Percentiles rank a stretch among this genome's conserved stretches.
phyloP scores from a whole-genome alignment of 2,329 filamentous ascomycete species.

The Colletotrichum eleusines region DNA sequence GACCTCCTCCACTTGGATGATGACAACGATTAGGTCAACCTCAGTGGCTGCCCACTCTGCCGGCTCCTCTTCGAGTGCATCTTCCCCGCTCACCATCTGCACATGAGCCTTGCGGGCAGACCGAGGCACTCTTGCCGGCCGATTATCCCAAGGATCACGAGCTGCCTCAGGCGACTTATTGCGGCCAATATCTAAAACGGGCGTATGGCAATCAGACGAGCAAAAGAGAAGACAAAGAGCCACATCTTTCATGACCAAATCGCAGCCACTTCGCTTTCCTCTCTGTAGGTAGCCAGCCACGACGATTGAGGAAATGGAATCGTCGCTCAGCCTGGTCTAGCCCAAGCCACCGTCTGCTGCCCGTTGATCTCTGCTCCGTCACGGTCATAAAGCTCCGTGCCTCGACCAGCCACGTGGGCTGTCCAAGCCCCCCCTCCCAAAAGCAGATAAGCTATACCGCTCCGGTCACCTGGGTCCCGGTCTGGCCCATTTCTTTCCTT shows the following conservation, averaged over 20 bases:
- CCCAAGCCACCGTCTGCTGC: slow-evolving; percentile 29
- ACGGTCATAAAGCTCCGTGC: slow-evolving; percentile 35
- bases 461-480: slow-evolving; percentile 36
- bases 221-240: slow-evolving; percentile 1
- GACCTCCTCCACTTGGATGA: slow-evolving; percentile 6
- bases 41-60: not conserved
- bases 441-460: slow-evolving; percentile 36
- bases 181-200: slow-evolving; percentile 24
- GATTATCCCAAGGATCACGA: slow-evolving; percentile 12
- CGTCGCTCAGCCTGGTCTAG: slow-evolving; percentile 22
- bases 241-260: not conserved
- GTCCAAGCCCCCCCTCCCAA: slow-evolving; percentile 3
- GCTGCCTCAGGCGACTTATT: slow-evolving; percentile 14
- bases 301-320: slow-evolving; percentile 25
- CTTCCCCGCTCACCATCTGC: not conserved
- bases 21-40: not conserved
- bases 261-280: slow-evolving; percentile 2
- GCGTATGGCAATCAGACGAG: not conserved
- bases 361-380: slow-evolving; percentile 35
- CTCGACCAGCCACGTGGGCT: slow-evolving; percentile 34
- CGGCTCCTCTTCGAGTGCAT: not conserved
- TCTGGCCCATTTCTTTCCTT: slow-evolving; percentile 16
- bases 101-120: slow-evolving; percentile 16
- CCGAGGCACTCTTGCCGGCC: slow-evolving; percentile 10
- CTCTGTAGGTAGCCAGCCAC: slow-evolving; percentile 12